These are phyloP conservation scores for Ulota crispa DNA, from an alignment of 225 moss, liverwort and hornwort genomes.

Conservation along the genomic window DNA sequence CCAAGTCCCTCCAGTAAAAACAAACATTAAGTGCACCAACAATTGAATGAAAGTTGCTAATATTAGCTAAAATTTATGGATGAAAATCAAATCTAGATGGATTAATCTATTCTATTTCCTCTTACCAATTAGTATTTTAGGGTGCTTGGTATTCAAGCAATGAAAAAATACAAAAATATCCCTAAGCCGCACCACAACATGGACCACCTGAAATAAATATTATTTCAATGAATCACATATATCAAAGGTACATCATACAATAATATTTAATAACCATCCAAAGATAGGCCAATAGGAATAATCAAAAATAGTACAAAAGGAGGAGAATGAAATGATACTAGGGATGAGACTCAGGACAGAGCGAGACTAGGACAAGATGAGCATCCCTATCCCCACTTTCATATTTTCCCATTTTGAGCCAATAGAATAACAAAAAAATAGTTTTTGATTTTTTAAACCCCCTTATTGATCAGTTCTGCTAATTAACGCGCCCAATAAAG, in stretches of 20 bases:
- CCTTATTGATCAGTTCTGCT: no score
- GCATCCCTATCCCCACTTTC: constrained; percentile 35
- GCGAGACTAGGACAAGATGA: constrained; percentile 35
- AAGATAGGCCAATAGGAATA: constrained; percentile 17
- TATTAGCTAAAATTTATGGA: no score
- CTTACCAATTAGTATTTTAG: no score
- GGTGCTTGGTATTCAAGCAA: no score
- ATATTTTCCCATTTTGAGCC: not conserved
- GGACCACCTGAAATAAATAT: not conserved
- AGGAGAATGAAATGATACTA: not conserved
- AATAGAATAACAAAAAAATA: not conserved
- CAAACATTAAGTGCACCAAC: no score
- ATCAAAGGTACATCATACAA: not conserved
- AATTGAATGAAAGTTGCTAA: no score
- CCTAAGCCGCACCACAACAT: not conserved
- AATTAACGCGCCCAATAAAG: not conserved
- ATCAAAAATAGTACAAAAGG: not conserved
- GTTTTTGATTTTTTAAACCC: no score
- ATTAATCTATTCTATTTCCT: no score
- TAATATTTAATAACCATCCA: not conserved
- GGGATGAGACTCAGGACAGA: not conserved
- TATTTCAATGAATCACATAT: not conserved
- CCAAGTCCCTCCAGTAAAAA: no score
- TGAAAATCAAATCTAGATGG: no score
- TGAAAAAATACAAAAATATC: no score